Conservation (phyloP, 495 filamentous ascomycete genomes). For the Physcia stellaris region DNA sequence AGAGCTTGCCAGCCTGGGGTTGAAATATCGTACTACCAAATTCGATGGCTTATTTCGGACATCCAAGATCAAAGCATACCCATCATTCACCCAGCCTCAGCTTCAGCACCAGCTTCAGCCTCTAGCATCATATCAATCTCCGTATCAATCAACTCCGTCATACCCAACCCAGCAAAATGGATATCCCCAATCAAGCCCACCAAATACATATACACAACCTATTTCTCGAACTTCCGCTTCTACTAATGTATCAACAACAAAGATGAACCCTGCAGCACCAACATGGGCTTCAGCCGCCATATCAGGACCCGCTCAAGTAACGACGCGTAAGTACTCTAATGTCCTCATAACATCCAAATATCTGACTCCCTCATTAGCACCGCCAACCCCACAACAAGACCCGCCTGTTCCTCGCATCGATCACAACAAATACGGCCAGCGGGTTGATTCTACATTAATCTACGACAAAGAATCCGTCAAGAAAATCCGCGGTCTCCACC, state of each 20-base stretch:
- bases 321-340: no score
- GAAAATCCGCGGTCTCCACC: slow-evolving; percentile 53
- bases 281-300: slow-evolving; percentile 24
- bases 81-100: slow-evolving; percentile 5
- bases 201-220: slow-evolving; percentile 25
- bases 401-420: slow-evolving; percentile 38
- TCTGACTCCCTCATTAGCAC: slow-evolving; percentile 11
- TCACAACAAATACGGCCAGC: slow-evolving; percentile 63
- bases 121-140: slow-evolving; percentile 21
- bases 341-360: no score
- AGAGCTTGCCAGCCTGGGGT: slow-evolving; percentile 40
- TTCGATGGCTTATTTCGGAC: slow-evolving; percentile 55
- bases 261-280: slow-evolving; percentile 23
- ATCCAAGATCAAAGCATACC: slow-evolving; percentile 34
- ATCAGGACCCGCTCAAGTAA: slow-evolving; percentile 15
- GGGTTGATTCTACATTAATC: slow-evolving; percentile 45
- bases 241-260: no score
- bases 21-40: slow-evolving; percentile 42
- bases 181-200: slow-evolving; percentile 3
- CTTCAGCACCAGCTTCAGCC: slow-evolving; percentile 4
- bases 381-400: slow-evolving; percentile 24
- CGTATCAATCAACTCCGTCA: slow-evolving; percentile 22
- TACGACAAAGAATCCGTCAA: slow-evolving; percentile 46
- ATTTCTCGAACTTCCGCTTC: no score
- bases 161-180: no score